Evolutionary conservation across 208 protist species (phyloP), one percentile per base, ranked within the genome.

Genomic region (Crithidia thermophila): DNA sequence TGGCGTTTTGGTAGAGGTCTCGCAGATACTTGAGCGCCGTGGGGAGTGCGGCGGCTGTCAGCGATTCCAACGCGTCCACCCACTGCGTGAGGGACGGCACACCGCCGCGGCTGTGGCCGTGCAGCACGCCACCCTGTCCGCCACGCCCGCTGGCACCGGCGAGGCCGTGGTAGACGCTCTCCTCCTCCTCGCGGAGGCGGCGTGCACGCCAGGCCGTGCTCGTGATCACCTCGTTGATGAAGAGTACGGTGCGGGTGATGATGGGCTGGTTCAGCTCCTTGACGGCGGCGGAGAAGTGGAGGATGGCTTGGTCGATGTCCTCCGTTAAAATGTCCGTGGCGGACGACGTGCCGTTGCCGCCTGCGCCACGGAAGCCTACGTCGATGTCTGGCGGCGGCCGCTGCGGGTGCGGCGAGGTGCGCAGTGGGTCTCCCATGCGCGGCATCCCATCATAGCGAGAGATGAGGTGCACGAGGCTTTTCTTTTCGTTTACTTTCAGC

Each of bases 291-390:
- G 68, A 40, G 37, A 76, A 73, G 45, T 59, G 57, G 33, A 76
- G 68, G 30, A 76, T 40, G 1, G 68, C 67, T 31, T 81, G 75
- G 42, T 81, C 75, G 10, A 81, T 39, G n/a, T 72, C 65, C 39
- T 81, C 75, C 0, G 75, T 63, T 0, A 81, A 51, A 27, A 79
- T 79, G 47, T 74, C 63, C 1, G 47, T 43, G 9, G 36, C 55
- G 14, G 37, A 13, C 2, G 36, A 18, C 13, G 42, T 39, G 28
- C 28, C 39, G 16, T 3, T 20, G 42, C 25, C 39, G 57, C 37
- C 27, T 1, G 25, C 21, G 27, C 39, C 55, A 27, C n/a, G n/a
- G n/a, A n/a, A n/a, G n/a, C n/a, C n/a, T n/a, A 47, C 49, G 28
- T 51, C 42, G n/a, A 10, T 11, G 13, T 62, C 57, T 1, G 57